Evolutionary conservation across 345 rosid genomes (phyloP), one percentile per base, ranked within the genome.

Genomic region (Euphorbia pulcherrima): DNA sequence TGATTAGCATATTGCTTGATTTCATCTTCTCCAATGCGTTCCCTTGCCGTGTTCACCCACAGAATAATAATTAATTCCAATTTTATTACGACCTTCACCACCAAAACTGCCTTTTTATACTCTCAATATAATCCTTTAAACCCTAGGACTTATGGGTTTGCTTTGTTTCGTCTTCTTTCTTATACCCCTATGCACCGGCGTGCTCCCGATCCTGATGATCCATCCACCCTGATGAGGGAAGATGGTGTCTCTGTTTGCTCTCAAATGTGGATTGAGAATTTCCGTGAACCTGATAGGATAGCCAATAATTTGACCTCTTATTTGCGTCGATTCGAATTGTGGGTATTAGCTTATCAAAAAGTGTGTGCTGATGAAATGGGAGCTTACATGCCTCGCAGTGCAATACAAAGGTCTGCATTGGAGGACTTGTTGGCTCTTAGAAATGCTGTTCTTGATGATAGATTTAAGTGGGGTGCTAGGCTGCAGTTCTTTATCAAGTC

Each of bases 381-480:
- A 33, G 81, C 97, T 0, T 94, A 89, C 71, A 78, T 92, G 82
- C 96, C 97, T 1, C 94, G 94, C 54, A 89, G 88, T 71, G 83
- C 96, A 2, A 83, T 92, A 65, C 86, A 87, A 18, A 83, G 91
- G 75, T 70, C 95, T 11, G 96, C 87, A 0, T 70, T 91, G 77
- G 97, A 94, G 83, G 93, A 89, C 77, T 71, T 94, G 58, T 81
- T 94, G 35, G 92, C 89, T 7, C 81, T 89, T 24, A 74, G 97
- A 69, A 94, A 94, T 74, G 90, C 97, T 5, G 96, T 89, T 81
- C 97, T 94, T 72, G 99, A 94, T 80, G 81, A 81, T 73, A 86
- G 96, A 80, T 94, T 89, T 73, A 89, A 84, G 75, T 94, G 96
- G 97, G 99, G 99, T 55, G 86, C 99, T 62, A 88, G 99, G 80